Conservation (phyloP, 1,284 basidiomycete genomes). For the Puccinia novopanici region DNA sequence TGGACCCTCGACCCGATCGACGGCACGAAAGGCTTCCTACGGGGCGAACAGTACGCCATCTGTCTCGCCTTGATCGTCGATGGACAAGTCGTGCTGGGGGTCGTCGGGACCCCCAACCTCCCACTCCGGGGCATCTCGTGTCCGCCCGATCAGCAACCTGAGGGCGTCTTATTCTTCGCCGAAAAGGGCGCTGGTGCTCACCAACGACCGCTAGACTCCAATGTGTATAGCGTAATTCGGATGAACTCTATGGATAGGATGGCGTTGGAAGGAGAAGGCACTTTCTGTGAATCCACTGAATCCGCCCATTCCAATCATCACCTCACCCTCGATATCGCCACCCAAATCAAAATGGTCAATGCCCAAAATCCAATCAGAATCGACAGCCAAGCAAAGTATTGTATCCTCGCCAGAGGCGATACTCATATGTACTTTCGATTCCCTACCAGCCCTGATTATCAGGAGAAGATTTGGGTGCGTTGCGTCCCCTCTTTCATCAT, state of each 20-base stretch:
- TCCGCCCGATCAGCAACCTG: slow-evolving; percentile 64
- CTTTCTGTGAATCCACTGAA: slow-evolving; percentile 90
- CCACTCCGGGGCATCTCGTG: slow-evolving; percentile 64
- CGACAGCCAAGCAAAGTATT: slow-evolving; percentile 98
- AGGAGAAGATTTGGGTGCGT: slow-evolving; percentile 85
- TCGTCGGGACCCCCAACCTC: slow-evolving; percentile 94
- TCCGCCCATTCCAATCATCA: slow-evolving; percentile 84
- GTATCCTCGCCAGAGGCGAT: slow-evolving; percentile 80
- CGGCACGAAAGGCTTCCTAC: slow-evolving; percentile 90
- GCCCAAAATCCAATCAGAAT: slow-evolving; percentile 74
- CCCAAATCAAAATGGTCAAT: slow-evolving; percentile 74
- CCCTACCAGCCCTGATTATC: slow-evolving; percentile 75
- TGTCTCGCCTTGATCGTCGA: slow-evolving; percentile 89
- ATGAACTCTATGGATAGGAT: neutral
- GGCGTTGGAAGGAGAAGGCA: slow-evolving; percentile 61
- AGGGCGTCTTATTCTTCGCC: slow-evolving; percentile 80
- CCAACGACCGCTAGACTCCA: slow-evolving; percentile 65
- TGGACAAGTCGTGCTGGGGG: slow-evolving; percentile 78
- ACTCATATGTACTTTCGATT: slow-evolving; percentile 87
- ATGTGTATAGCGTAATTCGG: slow-evolving; percentile 52
- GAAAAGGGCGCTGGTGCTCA: slow-evolving; percentile 76
- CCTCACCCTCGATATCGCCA: slow-evolving; percentile 68
- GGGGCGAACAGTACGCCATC: slow-evolving; percentile 95
- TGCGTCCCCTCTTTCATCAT: neutral
- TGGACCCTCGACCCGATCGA: slow-evolving; percentile 90